A percentile compares a stretch with the other conserved stretches of the same genome.
phyloP scores from a whole-genome alignment of 2,329 filamentous ascomycete species.

The Ophiostoma australiae region DNA sequence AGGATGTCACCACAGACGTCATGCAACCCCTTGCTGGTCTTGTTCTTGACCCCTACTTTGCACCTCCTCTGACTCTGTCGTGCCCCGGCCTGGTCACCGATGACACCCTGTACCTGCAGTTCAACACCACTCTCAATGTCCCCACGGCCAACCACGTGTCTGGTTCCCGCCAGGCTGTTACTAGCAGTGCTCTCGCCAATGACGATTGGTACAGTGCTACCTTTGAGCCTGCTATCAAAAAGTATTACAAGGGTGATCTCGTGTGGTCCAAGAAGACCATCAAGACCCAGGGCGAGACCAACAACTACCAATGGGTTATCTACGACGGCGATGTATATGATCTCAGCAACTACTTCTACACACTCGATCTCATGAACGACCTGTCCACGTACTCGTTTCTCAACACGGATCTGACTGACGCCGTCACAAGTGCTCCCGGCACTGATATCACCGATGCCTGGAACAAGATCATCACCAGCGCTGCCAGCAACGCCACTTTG shows the following conservation, averaged over 20 bases:
- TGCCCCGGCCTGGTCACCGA: constrained; percentile 68
- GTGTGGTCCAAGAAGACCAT: constrained; percentile 63
- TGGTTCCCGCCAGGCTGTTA: constrained; percentile 55
- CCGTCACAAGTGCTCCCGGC: constrained; percentile 74
- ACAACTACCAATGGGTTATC: constrained; percentile 72
- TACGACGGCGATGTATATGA: constrained; percentile 77
- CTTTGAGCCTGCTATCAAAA: constrained; percentile 75
- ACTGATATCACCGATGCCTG: constrained; percentile 67
- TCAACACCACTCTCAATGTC: constrained; percentile 60
- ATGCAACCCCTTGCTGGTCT: constrained; percentile 78
- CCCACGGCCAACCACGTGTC: constrained; percentile 62
- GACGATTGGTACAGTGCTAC: constrained; percentile 68
- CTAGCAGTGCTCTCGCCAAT: constrained; percentile 53
- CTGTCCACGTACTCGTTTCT: constrained; percentile 63
- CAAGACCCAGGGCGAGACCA: constrained; percentile 58
- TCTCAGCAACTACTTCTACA: constrained; percentile 86
- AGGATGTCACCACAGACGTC: constrained; percentile 49
- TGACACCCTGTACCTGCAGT: constrained; percentile 50
- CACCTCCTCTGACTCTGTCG: constrained; percentile 66
- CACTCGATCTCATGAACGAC: constrained; percentile 55
- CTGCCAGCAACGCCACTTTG: constrained; percentile 52
- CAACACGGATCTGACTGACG: constrained; percentile 58
- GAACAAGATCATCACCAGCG: constrained; percentile 45
- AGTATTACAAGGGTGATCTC: constrained; percentile 82
- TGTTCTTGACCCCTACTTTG: constrained; percentile 80